Base-by-base conservation (phyloP, 768 basidiomycete species). In the Rhodocollybia butyracea region DNA sequence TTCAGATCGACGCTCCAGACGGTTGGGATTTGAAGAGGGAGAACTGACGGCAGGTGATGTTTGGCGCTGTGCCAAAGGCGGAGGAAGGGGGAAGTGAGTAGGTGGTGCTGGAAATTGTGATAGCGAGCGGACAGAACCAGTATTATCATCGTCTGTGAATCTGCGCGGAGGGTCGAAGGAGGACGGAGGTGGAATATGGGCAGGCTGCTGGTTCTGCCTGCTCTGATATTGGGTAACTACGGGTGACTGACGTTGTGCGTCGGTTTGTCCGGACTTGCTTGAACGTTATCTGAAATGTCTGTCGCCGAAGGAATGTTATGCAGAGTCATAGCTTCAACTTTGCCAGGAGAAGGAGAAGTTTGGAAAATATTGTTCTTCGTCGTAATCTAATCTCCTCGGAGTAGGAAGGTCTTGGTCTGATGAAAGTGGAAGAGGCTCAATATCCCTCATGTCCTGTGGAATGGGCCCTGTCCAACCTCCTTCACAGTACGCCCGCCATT, bases 91-190 rank as follows among this genome's bases (percentile, higher is more conserved):
- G 56, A 86, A 81, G 65, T 89, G 87, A 0, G 81, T 82, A 0
- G 89, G 89, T 15, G 89, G 89, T 0, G 78, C 68, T 22, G 89
- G 89, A 66, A 91, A 91, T 0, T 83, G 85, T 30, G 85, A 87
- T 22, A 91, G 72, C 1, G 87, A 85, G 19, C 85, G 77, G n/a
- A 88, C 76, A 26, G 85, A 84, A 34, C 76, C 78, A 8, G 75
- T 74, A 43, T 76, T 70, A 11, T 72, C 43, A 40, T 24, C 64
- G 51, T 79, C 76, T 11, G 71, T 64, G 22, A 69, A 73, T 45
- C 67, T 66, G 30, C 63, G 70, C 47, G 66, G 72, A 55, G 71
- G 70, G 32, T 75, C 73, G n/a, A 72, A 68, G 13, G 67, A 66
- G n/a, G 66, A 66, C 5, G 67, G 66, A 6, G 64, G 65, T 11